phyloP scores from a whole-genome alignment of 345 rosid genomes.

The Gossypium herbaceum region DNA sequence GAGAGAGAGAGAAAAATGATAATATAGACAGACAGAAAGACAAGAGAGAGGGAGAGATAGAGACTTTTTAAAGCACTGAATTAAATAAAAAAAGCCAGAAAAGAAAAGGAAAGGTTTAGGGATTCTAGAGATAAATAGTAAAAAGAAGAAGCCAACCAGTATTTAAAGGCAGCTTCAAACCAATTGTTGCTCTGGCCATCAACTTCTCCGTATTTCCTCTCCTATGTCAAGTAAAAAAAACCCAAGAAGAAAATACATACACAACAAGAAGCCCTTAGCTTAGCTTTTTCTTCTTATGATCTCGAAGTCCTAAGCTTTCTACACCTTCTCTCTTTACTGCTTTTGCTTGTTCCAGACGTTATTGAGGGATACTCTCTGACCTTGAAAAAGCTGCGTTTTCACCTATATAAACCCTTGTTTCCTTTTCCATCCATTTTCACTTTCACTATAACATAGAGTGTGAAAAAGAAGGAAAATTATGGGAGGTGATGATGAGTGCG shows the following conservation, averaged over 20 bases:
- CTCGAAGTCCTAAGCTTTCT: conserved; percentile 9
- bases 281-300: not conserved
- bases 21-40: conserved; percentile 3
- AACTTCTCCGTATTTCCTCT: conserved; percentile 21
- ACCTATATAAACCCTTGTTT: conserved; percentile 6
- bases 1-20: not conserved
- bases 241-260: not conserved
- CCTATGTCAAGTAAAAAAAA: not conserved
- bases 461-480: not conserved
- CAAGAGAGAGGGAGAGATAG: conserved; percentile 13
- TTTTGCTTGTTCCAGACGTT: conserved; percentile 30
- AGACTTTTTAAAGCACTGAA: conserved; percentile 25
- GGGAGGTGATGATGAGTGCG: conserved; percentile 28
- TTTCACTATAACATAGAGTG: not conserved
- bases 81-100: conserved; percentile 11
- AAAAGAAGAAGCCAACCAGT: conserved; percentile 12
- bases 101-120: conserved; percentile 7
- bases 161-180: conserved; percentile 29
- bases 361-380: not conserved
- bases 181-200: conserved; percentile 15
- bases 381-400: conserved; percentile 27
- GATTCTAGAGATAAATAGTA: conserved; percentile 23
- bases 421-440: not conserved
- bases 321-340: not conserved
- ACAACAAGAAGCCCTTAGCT: not conserved